Percentiles rank a stretch among this genome's conserved stretches.
Conservation (phyloP, 768 basidiomycete genomes). For the Termitomyces titanicus region DNA sequence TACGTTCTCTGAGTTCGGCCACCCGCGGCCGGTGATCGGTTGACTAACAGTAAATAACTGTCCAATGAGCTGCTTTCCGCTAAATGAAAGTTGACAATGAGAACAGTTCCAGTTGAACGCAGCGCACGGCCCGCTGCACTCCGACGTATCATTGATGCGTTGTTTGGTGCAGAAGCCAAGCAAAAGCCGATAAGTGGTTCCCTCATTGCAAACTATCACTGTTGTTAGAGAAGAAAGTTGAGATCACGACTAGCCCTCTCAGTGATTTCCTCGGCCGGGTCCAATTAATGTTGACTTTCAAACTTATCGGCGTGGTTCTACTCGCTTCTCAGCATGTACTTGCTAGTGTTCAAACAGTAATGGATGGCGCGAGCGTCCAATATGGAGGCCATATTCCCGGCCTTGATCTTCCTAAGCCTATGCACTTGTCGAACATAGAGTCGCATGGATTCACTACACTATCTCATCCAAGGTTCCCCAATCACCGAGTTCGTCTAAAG, state of each 20-base stretch:
- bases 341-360: conserved; percentile 7
- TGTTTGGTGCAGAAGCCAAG: not conserved
- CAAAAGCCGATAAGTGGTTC: too few species aligned
- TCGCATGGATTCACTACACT: conserved; percentile 33
- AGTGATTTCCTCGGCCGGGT: not conserved
- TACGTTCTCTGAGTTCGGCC: not conserved
- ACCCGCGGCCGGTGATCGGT: too few species aligned
- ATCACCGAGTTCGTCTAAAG: conserved; percentile 55
- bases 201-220: not conserved
- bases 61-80: too few species aligned
- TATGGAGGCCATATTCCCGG: not conserved
- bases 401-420: not conserved
- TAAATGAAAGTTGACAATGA: too few species aligned
- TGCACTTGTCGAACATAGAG: conserved; percentile 25
- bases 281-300: not conserved
- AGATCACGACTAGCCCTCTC: not conserved
- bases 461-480: conserved; percentile 48
- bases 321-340: not conserved
- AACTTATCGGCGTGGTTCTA: not conserved
- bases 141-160: not conserved
- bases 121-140: not conserved
- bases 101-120: too few species aligned
- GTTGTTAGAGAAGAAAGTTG: not conserved
- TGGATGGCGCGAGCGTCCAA: not conserved
- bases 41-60: too few species aligned